Evolutionary conservation across 2,329 filamentous ascomycete species (phyloP).

Genomic region (Beauveria bassiana): DNA sequence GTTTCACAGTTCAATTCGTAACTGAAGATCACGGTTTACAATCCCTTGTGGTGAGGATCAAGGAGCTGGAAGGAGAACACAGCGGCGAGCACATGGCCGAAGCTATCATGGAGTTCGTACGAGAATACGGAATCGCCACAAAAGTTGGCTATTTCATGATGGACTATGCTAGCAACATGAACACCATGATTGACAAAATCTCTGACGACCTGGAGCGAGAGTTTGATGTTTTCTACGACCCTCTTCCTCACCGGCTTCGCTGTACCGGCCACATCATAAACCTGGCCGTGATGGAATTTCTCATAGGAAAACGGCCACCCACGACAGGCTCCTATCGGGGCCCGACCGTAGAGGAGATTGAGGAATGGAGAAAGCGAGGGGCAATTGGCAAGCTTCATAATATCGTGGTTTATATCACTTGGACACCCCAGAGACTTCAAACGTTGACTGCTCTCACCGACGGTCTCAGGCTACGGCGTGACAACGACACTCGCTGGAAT

Average conservation of each 20-base stretch:
- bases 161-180: constrained; percentile 11
- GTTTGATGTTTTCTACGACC: constrained; percentile 2
- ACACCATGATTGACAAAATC: constrained; percentile 9
- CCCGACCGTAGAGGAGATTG: too few species aligned
- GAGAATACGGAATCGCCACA: constrained; percentile 4
- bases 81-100: constrained; percentile 9
- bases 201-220: not conserved
- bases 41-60: constrained; percentile 6
- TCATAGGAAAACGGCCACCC: too few species aligned
- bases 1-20: constrained; percentile 8
- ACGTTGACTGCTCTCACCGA: too few species aligned
- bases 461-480: too few species aligned
- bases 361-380: too few species aligned
- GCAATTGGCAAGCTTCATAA: too few species aligned
- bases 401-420: too few species aligned
- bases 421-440: too few species aligned
- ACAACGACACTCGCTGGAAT: too few species aligned
- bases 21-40: constrained; percentile 8
- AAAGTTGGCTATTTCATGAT: constrained; percentile 12
- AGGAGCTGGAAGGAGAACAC: constrained; percentile 10
- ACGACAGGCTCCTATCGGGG: too few species aligned
- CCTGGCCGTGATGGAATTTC: not conserved
- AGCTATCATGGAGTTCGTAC: constrained; percentile 6
- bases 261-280: not conserved
- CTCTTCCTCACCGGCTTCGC: not conserved